Evolutionary conservation across 1,139 yeast species (phyloP), one percentile per base, ranked within the genome.

Genomic region (Saccharomyces hybrid): DNA sequence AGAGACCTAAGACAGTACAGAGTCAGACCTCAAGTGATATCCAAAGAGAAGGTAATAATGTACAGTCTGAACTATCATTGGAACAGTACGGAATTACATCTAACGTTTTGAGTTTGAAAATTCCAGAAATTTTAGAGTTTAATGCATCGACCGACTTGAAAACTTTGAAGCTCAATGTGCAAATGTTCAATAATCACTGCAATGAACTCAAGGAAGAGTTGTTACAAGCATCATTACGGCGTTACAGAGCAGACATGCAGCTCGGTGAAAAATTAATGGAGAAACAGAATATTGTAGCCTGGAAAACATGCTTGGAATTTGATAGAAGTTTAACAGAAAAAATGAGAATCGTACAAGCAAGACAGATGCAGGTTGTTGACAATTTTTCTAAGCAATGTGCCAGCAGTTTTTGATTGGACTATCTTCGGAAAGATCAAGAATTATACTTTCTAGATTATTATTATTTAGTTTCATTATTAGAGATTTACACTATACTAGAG

Each of bases 361-460:
- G 62, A 29, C 68, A 66, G 51, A 56, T 60, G 5, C 54, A 60
- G n/a, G 66, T 65, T 4, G 60, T 64, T 2, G 63, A 64, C 29
- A 57, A 54, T 13, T 62, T 58, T 53, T 55, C 61, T 2, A 60
- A 55, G 29, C 41, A 62, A 32, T 53, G 58, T 50, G 59, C 58
- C 23, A 7, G 23, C 42, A 34, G 23, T 6, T 8, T 6, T 7
- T 34, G n/a, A n/a, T n/a, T n/a, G n/a, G n/a, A n/a, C n/a, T n/a
- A n/a, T n/a, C n/a, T n/a, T n/a, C n/a, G n/a, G n/a, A n/a, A n/a
- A n/a, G n/a, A n/a, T n/a, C n/a, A n/a, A n/a, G n/a, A n/a, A n/a
- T n/a, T n/a, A n/a, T n/a, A n/a, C n/a, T n/a, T n/a, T n/a, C n/a
- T n/a, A n/a, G n/a, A n/a, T n/a, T n/a, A n/a, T n/a, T n/a, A n/a